These are phyloP conservation scores for Plasmodium gaboni DNA, from an alignment of 169 alveolate genomes.

Conservation along the genomic window DNA sequence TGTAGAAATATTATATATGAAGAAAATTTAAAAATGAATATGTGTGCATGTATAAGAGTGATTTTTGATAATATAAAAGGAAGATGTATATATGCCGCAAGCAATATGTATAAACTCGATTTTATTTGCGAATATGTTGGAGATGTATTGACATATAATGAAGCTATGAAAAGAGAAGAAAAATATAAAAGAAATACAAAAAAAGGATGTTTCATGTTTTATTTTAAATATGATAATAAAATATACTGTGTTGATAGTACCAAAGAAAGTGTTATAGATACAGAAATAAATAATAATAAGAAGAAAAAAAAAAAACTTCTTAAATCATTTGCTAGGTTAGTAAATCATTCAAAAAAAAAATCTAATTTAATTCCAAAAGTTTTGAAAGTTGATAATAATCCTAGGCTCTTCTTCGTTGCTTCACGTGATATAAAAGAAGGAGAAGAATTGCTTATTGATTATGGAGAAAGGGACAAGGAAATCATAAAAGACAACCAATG, in stretches of 20 bases:
- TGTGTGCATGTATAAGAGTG: slow-evolving; percentile 70
- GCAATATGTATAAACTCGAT: slow-evolving; percentile 87
- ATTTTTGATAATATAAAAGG: slow-evolving; percentile 83
- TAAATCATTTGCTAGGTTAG: slow-evolving; percentile 86
- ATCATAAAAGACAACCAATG: slow-evolving; percentile 89
- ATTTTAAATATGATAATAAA: slow-evolving; percentile 85
- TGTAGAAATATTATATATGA: slow-evolving; percentile 58
- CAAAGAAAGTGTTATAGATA: slow-evolving; percentile 87
- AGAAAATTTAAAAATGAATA: slow-evolving; percentile 62
- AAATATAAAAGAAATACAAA: slow-evolving; percentile 76
- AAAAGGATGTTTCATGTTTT: slow-evolving; percentile 89
- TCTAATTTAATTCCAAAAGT: slow-evolving; percentile 89
- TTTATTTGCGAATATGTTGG: slow-evolving; percentile 91
- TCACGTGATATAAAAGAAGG: slow-evolving; percentile 87
- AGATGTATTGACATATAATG: slow-evolving; percentile 86
- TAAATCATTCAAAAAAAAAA: slow-evolving; percentile 90
- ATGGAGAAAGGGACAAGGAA: slow-evolving; percentile 90
- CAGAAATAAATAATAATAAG: slow-evolving; percentile 76
- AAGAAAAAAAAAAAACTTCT: slow-evolving; percentile 38
- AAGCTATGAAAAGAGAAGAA: slow-evolving; percentile 85
- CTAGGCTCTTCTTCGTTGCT: slow-evolving; percentile 88
- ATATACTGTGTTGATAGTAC: slow-evolving; percentile 92
- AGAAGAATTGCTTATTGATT: slow-evolving; percentile 91
- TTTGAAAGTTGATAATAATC: slow-evolving; percentile 76
- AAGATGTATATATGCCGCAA: slow-evolving; percentile 91